A percentile compares a stretch with the other conserved stretches of the same genome.
phyloP scores from a whole-genome alignment of 345 rosid genomes.

The Boechera divaricarpa region DNA sequence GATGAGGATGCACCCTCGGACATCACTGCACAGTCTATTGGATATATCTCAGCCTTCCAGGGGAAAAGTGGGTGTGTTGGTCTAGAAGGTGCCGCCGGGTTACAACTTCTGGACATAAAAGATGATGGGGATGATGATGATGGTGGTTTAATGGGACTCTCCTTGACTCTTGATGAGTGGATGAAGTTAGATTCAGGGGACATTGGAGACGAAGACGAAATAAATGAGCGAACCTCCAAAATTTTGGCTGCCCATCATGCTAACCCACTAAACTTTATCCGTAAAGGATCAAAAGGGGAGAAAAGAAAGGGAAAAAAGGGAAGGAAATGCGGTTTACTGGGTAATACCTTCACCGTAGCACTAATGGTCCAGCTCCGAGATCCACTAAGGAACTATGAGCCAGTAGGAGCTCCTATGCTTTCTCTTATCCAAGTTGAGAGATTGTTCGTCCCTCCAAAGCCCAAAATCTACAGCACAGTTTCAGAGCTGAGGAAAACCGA shows the following conservation, averaged over 20 bases:
- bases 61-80: constrained; percentile 65
- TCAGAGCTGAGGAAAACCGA: constrained; percentile 56
- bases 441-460: constrained; percentile 88
- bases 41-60: constrained; percentile 74
- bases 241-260: constrained; percentile 95
- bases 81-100: constrained; percentile 84
- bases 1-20: constrained; percentile 75
- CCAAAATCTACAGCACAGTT: constrained; percentile 70
- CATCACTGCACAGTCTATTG: constrained; percentile 67
- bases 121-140: constrained; percentile 58
- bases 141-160: constrained; percentile 86
- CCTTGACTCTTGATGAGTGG: constrained; percentile 93
- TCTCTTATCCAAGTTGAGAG: constrained; percentile 95
- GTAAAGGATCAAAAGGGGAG: constrained; percentile 77
- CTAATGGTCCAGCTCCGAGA: constrained; percentile 90
- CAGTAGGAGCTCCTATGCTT: constrained; percentile 96
- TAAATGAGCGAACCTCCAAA: constrained; percentile 79
- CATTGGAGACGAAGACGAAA: constrained; percentile 72
- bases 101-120: constrained; percentile 79
- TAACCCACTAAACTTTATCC: constrained; percentile 64
- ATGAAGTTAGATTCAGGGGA: constrained; percentile 93
- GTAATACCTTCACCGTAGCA: constrained; percentile 90
- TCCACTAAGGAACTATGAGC: constrained; percentile 82
- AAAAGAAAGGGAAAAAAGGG: constrained; percentile 65
- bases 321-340: constrained; percentile 82